Evolutionary conservation across 306 rosid species (phyloP).

Genomic region (Begonia fuchsioides): DNA sequence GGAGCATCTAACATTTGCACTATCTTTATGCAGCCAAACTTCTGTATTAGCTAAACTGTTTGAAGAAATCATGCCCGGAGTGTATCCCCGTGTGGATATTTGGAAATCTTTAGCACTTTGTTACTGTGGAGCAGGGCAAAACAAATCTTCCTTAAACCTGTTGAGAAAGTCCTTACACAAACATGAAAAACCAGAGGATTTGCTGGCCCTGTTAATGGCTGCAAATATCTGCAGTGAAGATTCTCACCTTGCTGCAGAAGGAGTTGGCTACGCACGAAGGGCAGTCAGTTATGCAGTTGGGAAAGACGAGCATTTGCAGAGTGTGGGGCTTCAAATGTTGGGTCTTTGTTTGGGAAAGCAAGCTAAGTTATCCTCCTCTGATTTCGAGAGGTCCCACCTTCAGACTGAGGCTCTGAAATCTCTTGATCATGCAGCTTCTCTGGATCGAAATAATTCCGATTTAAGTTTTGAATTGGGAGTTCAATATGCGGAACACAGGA

Average conservation of each 20-base stretch:
- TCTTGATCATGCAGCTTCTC: slow-evolving; percentile 27
- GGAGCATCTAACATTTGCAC: slow-evolving; percentile 86
- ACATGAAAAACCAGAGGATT: slow-evolving; percentile 73
- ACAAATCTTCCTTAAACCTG: slow-evolving; percentile 47
- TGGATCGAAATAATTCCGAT: slow-evolving; percentile 41
- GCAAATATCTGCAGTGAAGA: slow-evolving; percentile 76
- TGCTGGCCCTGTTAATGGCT: slow-evolving; percentile 56
- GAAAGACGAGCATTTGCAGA: slow-evolving; percentile 51
- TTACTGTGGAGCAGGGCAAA: slow-evolving; percentile 61
- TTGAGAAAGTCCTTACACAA: slow-evolving; percentile 71
- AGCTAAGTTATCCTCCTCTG: slow-evolving; percentile 49
- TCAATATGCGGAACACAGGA: slow-evolving; percentile 64
- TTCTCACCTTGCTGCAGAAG: slow-evolving; percentile 63
- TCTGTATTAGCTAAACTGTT: slow-evolving; percentile 59
- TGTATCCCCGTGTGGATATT: slow-evolving; percentile 69
- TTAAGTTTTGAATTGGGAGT: slow-evolving; percentile 68
- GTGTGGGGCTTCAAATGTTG: slow-evolving; percentile 59
- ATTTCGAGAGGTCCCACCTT: slow-evolving; percentile 37
- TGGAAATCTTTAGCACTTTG: slow-evolving; percentile 88
- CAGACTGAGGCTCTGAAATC: slow-evolving; percentile 47
- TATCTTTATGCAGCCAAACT: slow-evolving; percentile 74
- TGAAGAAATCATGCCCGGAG: slow-evolving; percentile 83
- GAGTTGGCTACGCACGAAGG: slow-evolving; percentile 55
- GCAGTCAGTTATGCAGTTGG: slow-evolving; percentile 37
- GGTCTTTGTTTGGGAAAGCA: slow-evolving; percentile 79